These are phyloP conservation scores for Eucalyptus urophylla DNA, from an alignment of 345 rosid genomes.

Conservation along the genomic window DNA sequence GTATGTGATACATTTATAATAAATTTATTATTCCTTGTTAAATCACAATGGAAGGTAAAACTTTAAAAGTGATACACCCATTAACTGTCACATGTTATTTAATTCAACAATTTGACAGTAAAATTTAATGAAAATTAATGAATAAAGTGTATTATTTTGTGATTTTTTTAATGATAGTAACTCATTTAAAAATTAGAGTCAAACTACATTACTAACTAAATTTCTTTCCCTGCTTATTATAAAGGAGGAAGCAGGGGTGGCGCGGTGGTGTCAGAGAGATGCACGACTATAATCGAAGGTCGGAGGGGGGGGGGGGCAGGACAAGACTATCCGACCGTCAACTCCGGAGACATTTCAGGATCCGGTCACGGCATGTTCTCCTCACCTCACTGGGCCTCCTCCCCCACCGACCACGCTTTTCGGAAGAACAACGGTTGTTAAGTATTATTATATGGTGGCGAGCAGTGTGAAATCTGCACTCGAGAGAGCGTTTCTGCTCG, in stretches of 20 bases:
- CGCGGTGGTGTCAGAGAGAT: background rate
- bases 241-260: background rate
- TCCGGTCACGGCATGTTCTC: background rate
- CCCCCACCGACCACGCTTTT: background rate
- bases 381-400: background rate
- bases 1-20: fast-evolving
- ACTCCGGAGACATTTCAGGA: background rate
- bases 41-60: too few relatives aligned
- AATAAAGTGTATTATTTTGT: too few relatives aligned
- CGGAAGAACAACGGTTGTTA: background rate
- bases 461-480: background rate
- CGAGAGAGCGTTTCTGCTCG: background rate
- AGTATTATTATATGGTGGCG: background rate
- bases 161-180: too few relatives aligned
- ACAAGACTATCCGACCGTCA: background rate
- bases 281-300: background rate
- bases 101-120: fast-evolving
- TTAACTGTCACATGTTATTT: fast-evolving
- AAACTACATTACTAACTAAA: background rate
- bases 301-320: background rate
- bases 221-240: background rate
- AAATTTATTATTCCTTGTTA: fast-evolving
- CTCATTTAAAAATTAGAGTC: background rate
- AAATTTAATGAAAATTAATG: too few relatives aligned
- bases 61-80: fast-evolving